Conservation (phyloP, 306 rosid species). For the Styphnolobium japonicum region DNA sequence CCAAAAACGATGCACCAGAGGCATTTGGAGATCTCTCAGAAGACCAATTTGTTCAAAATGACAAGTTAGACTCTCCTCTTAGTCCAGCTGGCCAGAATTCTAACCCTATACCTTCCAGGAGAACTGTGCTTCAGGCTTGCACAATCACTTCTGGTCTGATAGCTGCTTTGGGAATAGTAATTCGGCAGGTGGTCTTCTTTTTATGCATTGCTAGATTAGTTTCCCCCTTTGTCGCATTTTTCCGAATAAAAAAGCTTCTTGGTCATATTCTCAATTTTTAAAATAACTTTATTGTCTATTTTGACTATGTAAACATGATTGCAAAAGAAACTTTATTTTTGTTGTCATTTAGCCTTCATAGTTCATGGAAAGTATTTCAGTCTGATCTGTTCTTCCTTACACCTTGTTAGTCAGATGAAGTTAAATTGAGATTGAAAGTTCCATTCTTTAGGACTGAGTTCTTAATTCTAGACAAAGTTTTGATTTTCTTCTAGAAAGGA, state of each 20-base stretch:
- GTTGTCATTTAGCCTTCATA: background rate
- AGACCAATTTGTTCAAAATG: slow-evolving; percentile 45
- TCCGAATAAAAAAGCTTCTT: no score
- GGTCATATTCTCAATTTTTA: background rate
- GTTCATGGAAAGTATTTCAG: background rate
- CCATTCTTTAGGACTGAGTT: background rate
- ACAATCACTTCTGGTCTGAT: slow-evolving; percentile 66
- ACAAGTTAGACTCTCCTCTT: slow-evolving; percentile 33
- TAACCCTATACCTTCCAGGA: slow-evolving; percentile 52
- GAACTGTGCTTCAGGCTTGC: slow-evolving; percentile 81
- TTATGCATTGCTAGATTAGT: slow-evolving; percentile 9
- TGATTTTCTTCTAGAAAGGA: background rate
- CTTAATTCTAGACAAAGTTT: slow-evolving; percentile 6
- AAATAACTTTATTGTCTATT: background rate
- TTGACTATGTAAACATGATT: slow-evolving; percentile 10
- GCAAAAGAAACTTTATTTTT: background rate
- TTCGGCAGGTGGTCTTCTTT: slow-evolving; percentile 61
- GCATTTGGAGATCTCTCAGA: slow-evolving; percentile 38
- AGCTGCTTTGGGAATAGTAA: slow-evolving; percentile 63
- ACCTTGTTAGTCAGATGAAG: background rate
- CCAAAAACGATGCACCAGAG: slow-evolving; percentile 38
- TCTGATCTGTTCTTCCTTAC: background rate
- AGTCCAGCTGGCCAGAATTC: slow-evolving; percentile 36
- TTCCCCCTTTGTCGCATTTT: background rate
- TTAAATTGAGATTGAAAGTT: slow-evolving; percentile 16